A percentile compares a stretch with the other conserved stretches of the same genome.
Evolutionary conservation across 2,329 filamentous ascomycete genomes (phyloP).

Genomic region (Pseudocercospora cruenta): DNA sequence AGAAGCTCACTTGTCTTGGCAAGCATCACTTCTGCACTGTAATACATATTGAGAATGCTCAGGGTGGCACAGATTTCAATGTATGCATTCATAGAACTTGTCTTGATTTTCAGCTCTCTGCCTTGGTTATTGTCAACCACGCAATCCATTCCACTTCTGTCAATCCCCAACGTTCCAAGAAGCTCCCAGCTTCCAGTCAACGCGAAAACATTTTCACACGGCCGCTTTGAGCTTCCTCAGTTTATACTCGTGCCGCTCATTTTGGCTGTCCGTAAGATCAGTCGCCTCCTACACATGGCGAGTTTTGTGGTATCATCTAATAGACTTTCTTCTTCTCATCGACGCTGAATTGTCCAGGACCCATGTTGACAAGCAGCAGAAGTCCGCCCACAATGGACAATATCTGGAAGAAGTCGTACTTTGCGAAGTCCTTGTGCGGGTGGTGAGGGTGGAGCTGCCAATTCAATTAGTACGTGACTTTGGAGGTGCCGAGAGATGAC

Average conservation of each 20-base stretch:
- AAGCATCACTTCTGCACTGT: neutral
- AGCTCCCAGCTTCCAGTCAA: neutral
- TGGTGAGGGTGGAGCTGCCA: conserved; percentile 91
- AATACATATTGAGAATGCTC: neutral
- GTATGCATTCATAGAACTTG: neutral
- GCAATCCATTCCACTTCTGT: neutral
- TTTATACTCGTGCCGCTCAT: neutral
- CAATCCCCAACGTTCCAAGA: neutral
- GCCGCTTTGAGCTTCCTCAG: neutral
- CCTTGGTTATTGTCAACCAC: neutral
- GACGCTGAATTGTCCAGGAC: conserved; percentile 94
- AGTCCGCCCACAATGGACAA: conserved; percentile 97
- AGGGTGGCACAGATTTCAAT: neutral
- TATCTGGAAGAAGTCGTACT: conserved; percentile 99
- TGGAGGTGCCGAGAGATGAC: conserved; percentile 44
- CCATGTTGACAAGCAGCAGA: conserved; percentile 96
- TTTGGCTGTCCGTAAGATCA: neutral
- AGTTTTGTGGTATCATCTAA: conserved; percentile 48
- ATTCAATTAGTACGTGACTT: neutral
- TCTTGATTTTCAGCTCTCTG: neutral
- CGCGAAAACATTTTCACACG: neutral
- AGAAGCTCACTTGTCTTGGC: neutral
- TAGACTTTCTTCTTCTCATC: conserved; percentile 99
- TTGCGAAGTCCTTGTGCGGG: conserved; percentile 99
- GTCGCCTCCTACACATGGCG: neutral